Conservation (phyloP, 495 filamentous ascomycete genomes). For the Xylaria cubensis region DNA sequence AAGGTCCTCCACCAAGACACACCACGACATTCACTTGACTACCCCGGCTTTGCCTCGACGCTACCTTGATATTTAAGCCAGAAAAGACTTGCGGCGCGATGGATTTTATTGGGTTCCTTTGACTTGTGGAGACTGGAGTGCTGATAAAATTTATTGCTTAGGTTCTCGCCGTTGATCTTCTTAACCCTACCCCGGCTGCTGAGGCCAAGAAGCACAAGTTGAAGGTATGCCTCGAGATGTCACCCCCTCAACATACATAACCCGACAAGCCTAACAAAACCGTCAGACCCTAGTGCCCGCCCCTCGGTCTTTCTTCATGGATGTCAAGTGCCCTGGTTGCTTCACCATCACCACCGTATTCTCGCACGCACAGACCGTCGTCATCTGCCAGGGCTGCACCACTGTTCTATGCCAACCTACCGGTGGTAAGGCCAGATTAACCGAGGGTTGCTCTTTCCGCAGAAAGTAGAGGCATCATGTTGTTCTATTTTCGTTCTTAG, state of each 20-base stretch:
- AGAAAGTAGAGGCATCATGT: constrained; percentile 81
- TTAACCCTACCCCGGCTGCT: constrained; percentile 93
- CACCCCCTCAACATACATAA: neutral
- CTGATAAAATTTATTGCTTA: constrained; percentile 57
- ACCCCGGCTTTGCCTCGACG: neutral
- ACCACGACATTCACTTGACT: neutral
- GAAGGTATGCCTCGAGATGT: constrained; percentile 71
- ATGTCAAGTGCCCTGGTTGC: constrained; percentile 99
- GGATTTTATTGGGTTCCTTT: neutral
- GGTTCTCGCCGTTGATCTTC: constrained; percentile 99
- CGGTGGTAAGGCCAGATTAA: constrained; percentile 95
- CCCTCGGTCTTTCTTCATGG: constrained; percentile 99
- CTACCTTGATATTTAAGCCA: neutral
- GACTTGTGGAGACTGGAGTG: constrained; percentile 28
- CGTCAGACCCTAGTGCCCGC: constrained; percentile 86
- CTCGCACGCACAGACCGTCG: constrained; percentile 99
- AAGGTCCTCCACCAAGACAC: neutral
- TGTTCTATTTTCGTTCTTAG: constrained; percentile 52
- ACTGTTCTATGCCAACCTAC: constrained; percentile 98
- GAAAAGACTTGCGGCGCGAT: constrained; percentile 3
- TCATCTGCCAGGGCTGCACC: constrained; percentile 98
- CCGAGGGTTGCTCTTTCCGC: constrained; percentile 99
- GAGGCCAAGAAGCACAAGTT: constrained; percentile 99
- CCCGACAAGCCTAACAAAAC: constrained; percentile 33
- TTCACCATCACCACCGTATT: constrained; percentile 99